Conservation (phyloP, 1,284 basidiomycete genomes). For the Leccinum brunneo-olivaceum region DNA sequence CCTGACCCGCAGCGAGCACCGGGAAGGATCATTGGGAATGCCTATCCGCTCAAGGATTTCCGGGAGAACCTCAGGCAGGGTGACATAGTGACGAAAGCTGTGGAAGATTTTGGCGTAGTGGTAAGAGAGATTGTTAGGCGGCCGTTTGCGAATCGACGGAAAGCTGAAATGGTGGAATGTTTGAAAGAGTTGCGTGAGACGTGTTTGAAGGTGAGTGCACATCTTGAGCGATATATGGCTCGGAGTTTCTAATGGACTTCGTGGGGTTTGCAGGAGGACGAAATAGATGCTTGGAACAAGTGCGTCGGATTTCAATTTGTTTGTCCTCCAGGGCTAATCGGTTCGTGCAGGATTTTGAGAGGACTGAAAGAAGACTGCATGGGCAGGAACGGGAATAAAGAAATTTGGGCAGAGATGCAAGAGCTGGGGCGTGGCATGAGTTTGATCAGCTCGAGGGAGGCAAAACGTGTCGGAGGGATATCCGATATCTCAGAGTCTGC, state of each 20-base stretch:
- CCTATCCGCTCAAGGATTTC: slow-evolving; percentile 74
- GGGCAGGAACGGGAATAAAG: slow-evolving; percentile 47
- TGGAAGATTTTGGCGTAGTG: slow-evolving; percentile 68
- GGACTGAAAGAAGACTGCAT: slow-evolving; percentile 52
- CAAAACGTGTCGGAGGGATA: slow-evolving; percentile 46
- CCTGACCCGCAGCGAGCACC: slow-evolving; percentile 38
- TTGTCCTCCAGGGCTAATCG: neutral
- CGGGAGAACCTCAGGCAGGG: slow-evolving; percentile 59
- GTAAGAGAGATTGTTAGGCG: slow-evolving; percentile 63
- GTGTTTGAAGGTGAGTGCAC: slow-evolving; percentile 48
- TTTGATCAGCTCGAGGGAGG: slow-evolving; percentile 60
- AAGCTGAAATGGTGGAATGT: slow-evolving; percentile 67
- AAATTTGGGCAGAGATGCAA: slow-evolving; percentile 58
- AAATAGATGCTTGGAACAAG: slow-evolving; percentile 74
- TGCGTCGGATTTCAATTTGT: slow-evolving; percentile 31
- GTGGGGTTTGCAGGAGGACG: slow-evolving; percentile 61
- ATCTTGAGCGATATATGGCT: neutral
- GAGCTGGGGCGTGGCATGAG: slow-evolving; percentile 47
- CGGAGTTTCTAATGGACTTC: neutral
- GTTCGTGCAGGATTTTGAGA: slow-evolving; percentile 45
- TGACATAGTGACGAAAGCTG: slow-evolving; percentile 76
- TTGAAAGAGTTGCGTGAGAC: slow-evolving; percentile 60
- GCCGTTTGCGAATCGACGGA: slow-evolving; percentile 64
- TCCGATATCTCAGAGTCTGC: slow-evolving; percentile 47
- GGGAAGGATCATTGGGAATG: slow-evolving; percentile 67